These are phyloP conservation scores for Aspergillus clavatus DNA, from an alignment of 2,329 filamentous ascomycete genomes.

Conservation along the genomic window DNA sequence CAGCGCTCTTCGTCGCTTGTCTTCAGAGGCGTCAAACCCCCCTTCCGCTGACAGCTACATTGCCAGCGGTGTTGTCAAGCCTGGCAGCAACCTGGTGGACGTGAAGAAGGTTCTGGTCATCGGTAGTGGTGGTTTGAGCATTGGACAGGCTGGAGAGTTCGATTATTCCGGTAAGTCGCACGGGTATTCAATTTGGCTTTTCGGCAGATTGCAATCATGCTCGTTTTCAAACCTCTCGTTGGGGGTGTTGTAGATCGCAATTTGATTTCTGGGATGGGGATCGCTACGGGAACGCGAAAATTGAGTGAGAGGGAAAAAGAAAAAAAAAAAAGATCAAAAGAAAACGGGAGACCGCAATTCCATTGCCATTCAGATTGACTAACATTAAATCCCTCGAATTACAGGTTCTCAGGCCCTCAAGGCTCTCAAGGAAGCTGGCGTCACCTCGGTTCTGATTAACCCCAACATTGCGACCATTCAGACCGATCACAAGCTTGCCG, in stretches of 20 bases:
- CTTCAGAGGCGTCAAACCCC: slow-evolving; percentile 57
- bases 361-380: slow-evolving; percentile 10
- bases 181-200: background rate
- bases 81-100: slow-evolving; percentile 68
- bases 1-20: slow-evolving; percentile 35
- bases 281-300: too few species aligned
- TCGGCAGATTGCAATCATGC: background rate
- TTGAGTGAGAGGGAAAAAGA: background rate
- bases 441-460: slow-evolving; percentile 89
- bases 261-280: background rate
- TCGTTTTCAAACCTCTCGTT: background rate
- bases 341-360: background rate
- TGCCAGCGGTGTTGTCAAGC: slow-evolving; percentile 79
- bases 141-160: slow-evolving; percentile 97
- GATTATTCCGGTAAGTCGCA: slow-evolving; percentile 83
- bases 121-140: slow-evolving; percentile 88
- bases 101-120: slow-evolving; percentile 98
- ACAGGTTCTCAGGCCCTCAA: slow-evolving; percentile 92
- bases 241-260: background rate
- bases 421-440: slow-evolving; percentile 90
- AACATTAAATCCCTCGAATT: slow-evolving; percentile 11
- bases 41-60: slow-evolving; percentile 84
- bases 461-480: slow-evolving; percentile 98
- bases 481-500: slow-evolving; percentile 90
- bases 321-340: background rate